These are phyloP conservation scores for Rhizoclosmatium globosum DNA, from an alignment of 192 early-diverging fungal genomes.

Conservation along the genomic window DNA sequence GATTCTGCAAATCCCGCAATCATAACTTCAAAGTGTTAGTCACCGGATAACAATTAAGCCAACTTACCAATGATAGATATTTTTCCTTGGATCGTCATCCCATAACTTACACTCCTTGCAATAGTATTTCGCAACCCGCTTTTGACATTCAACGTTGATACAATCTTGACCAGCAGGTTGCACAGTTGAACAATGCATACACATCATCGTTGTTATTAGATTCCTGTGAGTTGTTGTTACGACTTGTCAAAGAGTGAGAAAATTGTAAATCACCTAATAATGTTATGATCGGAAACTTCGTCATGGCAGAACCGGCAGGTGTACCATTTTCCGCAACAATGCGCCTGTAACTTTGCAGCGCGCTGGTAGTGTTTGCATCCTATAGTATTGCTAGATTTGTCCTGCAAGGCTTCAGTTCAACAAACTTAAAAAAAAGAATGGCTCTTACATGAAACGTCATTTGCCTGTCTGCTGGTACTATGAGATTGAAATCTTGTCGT, in stretches of 20 bases:
- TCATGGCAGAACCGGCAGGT: slow-evolving; percentile 86
- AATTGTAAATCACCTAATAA: slow-evolving; percentile 64
- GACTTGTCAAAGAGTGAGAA: background rate
- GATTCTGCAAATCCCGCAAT: slow-evolving; percentile 92
- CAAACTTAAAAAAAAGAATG: background rate
- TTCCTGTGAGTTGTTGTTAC: slow-evolving; percentile 47
- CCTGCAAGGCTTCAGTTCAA: slow-evolving; percentile 43
- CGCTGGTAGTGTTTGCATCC: slow-evolving; percentile 87
- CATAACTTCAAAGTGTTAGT: slow-evolving; percentile 49
- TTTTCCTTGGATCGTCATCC: slow-evolving; percentile 84
- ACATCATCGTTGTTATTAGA: slow-evolving; percentile 84
- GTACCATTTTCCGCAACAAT: slow-evolving; percentile 80
- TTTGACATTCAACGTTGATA: slow-evolving; percentile 65
- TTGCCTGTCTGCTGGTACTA: slow-evolving; percentile 54
- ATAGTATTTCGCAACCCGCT: slow-evolving; percentile 80
- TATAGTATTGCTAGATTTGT: slow-evolving; percentile 57
- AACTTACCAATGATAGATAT: slow-evolving; percentile 87
- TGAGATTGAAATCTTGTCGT: slow-evolving; percentile 46
- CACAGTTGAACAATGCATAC: slow-evolving; percentile 87
- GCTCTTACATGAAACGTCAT: slow-evolving; percentile 54
- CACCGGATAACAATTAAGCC: background rate
- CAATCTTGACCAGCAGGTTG: slow-evolving; percentile 87
- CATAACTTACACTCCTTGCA: slow-evolving; percentile 92
- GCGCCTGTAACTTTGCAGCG: slow-evolving; percentile 76
- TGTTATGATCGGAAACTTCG: slow-evolving; percentile 69